Conservation (phyloP, 2,329 filamentous ascomycete genomes). For the Ceratocystis papillata region DNA sequence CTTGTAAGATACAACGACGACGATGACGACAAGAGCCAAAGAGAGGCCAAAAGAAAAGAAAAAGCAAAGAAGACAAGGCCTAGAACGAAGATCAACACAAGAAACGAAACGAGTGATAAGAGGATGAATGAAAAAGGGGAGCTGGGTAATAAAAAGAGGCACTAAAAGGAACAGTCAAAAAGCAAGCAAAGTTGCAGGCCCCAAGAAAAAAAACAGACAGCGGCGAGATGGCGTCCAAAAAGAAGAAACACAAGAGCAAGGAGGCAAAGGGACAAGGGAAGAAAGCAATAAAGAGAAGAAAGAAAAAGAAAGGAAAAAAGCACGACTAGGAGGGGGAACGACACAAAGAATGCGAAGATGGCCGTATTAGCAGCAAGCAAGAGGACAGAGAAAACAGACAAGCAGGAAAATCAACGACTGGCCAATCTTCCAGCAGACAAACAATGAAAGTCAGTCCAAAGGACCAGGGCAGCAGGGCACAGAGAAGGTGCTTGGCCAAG, state of each 20-base stretch:
- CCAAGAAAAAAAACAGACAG: neutral
- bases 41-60: neutral
- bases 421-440: neutral
- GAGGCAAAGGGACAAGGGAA: neutral
- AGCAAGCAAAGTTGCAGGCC: neutral
- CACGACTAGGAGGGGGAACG: neutral
- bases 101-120: slow-evolving; percentile 12
- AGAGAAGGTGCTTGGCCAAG: neutral
- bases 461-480: neutral
- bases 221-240: neutral
- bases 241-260: neutral
- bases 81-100: neutral
- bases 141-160: neutral
- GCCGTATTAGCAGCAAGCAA: neutral
- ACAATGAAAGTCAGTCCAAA: neutral
- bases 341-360: neutral
- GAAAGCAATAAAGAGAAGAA: neutral
- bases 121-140: slow-evolving; percentile 15
- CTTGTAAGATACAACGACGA: slow-evolving; percentile 1
- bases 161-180: slow-evolving; percentile 1
- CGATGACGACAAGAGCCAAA: neutral
- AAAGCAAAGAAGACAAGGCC: neutral
- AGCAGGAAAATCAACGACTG: neutral
- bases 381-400: neutral
- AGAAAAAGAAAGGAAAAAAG: neutral